Percentiles rank a stretch among this genome's conserved stretches.
Conservation (phyloP, 352 stramenopile genomes). For the Phytophthora uliginosa region DNA sequence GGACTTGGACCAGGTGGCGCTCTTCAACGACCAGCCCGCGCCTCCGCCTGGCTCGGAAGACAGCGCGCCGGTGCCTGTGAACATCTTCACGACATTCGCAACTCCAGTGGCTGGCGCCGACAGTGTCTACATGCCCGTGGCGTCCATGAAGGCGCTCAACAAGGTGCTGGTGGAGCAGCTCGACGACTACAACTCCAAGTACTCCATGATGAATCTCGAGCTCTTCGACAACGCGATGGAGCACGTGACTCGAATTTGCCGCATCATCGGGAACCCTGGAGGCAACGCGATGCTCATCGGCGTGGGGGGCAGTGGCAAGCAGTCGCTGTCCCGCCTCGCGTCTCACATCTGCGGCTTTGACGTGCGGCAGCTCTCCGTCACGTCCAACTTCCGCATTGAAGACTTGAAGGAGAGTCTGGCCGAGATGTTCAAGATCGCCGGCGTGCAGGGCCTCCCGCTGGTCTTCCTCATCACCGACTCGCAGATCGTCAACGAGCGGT, state of each 20-base stretch:
- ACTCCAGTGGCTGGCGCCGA: constrained; percentile 73
- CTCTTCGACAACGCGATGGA: constrained; percentile 98
- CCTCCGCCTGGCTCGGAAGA: constrained; percentile 37
- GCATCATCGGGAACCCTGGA: constrained; percentile 97
- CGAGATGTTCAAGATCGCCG: constrained; percentile 97
- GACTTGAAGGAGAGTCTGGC: constrained; percentile 98
- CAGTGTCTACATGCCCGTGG: constrained; percentile 79
- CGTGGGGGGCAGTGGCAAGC: constrained; percentile 97
- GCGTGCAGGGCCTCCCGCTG: constrained; percentile 94
- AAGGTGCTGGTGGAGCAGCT: constrained; percentile 95
- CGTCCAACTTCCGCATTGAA: constrained; percentile 97
- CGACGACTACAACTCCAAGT: constrained; percentile 97
- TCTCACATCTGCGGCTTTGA: constrained; percentile 98
- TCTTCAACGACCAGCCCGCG: constrained; percentile 81
- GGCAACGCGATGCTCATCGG: constrained; percentile 99
- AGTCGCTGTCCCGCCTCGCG: constrained; percentile 96
- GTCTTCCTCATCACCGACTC: constrained; percentile 99
- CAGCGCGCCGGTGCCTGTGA: constrained; percentile 45
- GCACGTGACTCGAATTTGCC: constrained; percentile 97
- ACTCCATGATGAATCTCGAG: constrained; percentile 99
- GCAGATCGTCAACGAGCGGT: constrained; percentile 98
- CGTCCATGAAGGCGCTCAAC: constrained; percentile 88
- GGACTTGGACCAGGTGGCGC: constrained; percentile 84
- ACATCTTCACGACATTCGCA: constrained; percentile 98
- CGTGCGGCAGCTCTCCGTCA: constrained; percentile 96